Base-by-base conservation (phyloP, 495 filamentous ascomycete genomes). In the Chaetomium tenue region DNA sequence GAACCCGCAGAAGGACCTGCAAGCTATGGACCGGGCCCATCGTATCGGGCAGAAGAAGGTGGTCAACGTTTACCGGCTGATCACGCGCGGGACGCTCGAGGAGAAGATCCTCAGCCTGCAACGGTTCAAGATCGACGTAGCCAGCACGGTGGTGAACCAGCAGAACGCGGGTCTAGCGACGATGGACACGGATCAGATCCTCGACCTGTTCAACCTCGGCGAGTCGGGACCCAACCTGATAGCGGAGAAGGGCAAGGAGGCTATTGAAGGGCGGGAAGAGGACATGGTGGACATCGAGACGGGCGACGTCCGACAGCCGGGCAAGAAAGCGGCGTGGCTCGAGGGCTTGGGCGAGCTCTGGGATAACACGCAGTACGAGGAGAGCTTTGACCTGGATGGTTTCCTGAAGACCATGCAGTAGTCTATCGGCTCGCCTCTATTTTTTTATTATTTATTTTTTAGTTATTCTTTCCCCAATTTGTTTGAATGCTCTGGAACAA, bases 31-130 rank as follows among this genome's bases (percentile, higher is more conserved):
- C 72, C 92, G 94, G 54, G 94, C 95, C 12, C 94, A 98, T 79
- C 88, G 94, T 69, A 98, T 98, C 68, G 94, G 94, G 5, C 94
- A 98, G 81, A 97, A 97, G 88, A 97, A 97, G 82, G 93, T 97
- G 22, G 94, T 98, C 63, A 98, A 98, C 73, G 94, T 98, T n/a
- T 98, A 98, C 75, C 90, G 94, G 25, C 80, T 98, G 70, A 90
- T 98, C 73, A 97, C 94, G 20, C 83, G 94, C 69, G 94, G 94
- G 54, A 98, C 95, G 9, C 78, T 98, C 58, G 94, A 98, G 79
- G 94, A 98, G 84, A 98, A 98, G 86, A 98, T 98, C 70, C 81
- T 98, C 69, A 94, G 91, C 70, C 88, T 98, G 57, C 94, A 98
- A 87, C 90, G 95, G 61, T 98, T 98, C 90, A 98, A 98, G 81